A percentile compares a stretch with the other conserved stretches of the same genome.
Conservation (phyloP, 164 flowering plant genomes). For the Litsea cubeba region DNA sequence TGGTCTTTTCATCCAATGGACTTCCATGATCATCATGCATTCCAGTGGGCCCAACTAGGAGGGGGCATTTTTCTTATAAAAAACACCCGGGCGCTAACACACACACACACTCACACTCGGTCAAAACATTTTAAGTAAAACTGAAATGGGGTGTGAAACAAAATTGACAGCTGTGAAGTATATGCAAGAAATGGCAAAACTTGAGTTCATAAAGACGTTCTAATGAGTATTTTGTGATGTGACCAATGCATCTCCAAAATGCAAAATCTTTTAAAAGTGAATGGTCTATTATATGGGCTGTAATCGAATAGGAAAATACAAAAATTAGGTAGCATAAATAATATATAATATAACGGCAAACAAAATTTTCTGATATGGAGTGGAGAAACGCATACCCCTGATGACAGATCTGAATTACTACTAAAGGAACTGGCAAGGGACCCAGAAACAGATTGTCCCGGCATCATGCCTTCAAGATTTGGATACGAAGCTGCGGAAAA, state of each 20-base stretch:
- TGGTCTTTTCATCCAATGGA: too few relatives aligned
- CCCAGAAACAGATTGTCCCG: conserved; percentile 23
- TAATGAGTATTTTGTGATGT: too few relatives aligned
- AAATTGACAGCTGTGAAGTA: too few relatives aligned
- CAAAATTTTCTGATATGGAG: conserved; percentile 1
- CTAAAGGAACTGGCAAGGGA: conserved; percentile 10
- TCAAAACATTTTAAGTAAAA: too few relatives aligned
- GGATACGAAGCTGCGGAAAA: conserved; percentile 97
- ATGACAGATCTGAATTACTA: conserved; percentile 25
- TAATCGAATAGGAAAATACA: not conserved
- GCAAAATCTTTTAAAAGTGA: not conserved
- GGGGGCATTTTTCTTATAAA: too few relatives aligned
- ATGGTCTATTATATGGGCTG: not conserved
- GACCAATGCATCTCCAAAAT: not conserved
- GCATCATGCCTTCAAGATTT: conserved; percentile 53
- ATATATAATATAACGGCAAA: not conserved
- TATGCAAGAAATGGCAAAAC: too few relatives aligned
- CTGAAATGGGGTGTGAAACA: too few relatives aligned
- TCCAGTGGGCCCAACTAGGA: too few relatives aligned
- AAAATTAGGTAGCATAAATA: not conserved
- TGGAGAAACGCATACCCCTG: conserved; percentile 40
- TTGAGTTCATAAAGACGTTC: too few relatives aligned
- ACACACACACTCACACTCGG: too few relatives aligned
- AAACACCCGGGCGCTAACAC: too few relatives aligned
- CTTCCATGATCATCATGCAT: too few relatives aligned